Evolutionary conservation across 192 early-diverging fungal species (phyloP).

Genomic region (Mortierella antarctica): DNA sequence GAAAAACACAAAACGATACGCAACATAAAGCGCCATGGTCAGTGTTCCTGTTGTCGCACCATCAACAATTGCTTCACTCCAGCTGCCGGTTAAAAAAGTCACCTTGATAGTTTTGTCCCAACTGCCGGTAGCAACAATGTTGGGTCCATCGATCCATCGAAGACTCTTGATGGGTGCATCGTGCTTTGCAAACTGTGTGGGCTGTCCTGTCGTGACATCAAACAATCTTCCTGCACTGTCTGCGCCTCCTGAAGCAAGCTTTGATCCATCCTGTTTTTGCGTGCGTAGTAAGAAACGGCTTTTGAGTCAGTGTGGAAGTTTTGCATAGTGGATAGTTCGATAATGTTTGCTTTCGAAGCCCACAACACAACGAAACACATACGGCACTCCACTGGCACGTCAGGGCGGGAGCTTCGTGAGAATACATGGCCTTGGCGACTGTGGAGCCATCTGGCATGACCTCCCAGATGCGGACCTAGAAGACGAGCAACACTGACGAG

Average conservation of each 20-base stretch:
- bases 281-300: neutral
- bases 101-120: conserved; percentile 95
- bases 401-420: conserved; percentile 88
- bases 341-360: neutral
- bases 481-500: neutral
- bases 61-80: neutral
- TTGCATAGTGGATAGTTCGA: neutral
- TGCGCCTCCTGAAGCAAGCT: conserved; percentile 88
- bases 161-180: conserved; percentile 89
- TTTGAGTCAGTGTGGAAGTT: neutral
- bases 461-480: conserved; percentile 94
- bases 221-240: conserved; percentile 91
- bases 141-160: conserved; percentile 77
- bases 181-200: conserved; percentile 89
- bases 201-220: conserved; percentile 85
- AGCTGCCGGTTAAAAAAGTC: neutral
- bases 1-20: neutral
- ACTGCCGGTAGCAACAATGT: conserved; percentile 88
- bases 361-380: conserved; percentile 12
- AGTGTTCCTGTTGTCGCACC: neutral
- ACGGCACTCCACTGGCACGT: conserved; percentile 87
- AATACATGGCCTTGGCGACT: conserved; percentile 83
- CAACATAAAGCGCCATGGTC: neutral
- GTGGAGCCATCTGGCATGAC: conserved; percentile 84
- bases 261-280: conserved; percentile 83